Base-by-base conservation (phyloP, 2,329 filamentous ascomycete species). In the Fusarium staphyleae region DNA sequence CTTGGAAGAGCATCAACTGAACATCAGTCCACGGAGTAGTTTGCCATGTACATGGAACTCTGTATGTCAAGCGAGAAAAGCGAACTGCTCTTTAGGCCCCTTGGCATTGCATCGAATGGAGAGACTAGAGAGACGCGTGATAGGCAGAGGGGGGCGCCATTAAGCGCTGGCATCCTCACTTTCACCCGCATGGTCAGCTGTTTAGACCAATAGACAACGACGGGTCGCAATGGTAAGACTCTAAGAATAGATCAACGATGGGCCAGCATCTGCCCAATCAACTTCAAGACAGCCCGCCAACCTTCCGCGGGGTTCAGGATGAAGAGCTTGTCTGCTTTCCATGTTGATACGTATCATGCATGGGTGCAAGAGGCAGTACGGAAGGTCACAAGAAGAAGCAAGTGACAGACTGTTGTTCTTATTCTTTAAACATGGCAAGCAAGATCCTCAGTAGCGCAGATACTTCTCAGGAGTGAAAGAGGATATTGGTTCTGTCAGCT, bases 101-200 rank as follows among this genome's bases (percentile, higher is more conserved):
- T 60, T 52, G 54, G 62, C 55, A 48, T 46, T 19, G 39, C 48
- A 44, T 4, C 6, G 19, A 22, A 22, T 42, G 19, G 39, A 19
- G 37, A 30, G 35, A 36, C n/a, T 15, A 4, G 40, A 43, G 43
- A 66, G 48, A 55, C 34, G n/a, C n/a, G 43, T 61, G 58, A 62
- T 54, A 62, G 58, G 57, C 54, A 60, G 47, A 52, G 51, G 49
- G 54, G 42, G 48, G 58, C 55, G 30, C 52, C 54, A 62, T 67
- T 67, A 67, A 67, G 65, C 65, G 65, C 65, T 58, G 60, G 41
- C 65, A 57, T 48, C 52, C 65, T 67, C 60, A 67, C 60, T 52
- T 55, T 33, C 50, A 56, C 62, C 60, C 46, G 62, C 62, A 61
- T 66, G 39, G 60, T 53, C 45, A 40, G 49, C 50, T 29, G n/a